Base-by-base conservation (phyloP, 2,329 filamentous ascomycete genomes). In the Rugonectria rugulosa region DNA sequence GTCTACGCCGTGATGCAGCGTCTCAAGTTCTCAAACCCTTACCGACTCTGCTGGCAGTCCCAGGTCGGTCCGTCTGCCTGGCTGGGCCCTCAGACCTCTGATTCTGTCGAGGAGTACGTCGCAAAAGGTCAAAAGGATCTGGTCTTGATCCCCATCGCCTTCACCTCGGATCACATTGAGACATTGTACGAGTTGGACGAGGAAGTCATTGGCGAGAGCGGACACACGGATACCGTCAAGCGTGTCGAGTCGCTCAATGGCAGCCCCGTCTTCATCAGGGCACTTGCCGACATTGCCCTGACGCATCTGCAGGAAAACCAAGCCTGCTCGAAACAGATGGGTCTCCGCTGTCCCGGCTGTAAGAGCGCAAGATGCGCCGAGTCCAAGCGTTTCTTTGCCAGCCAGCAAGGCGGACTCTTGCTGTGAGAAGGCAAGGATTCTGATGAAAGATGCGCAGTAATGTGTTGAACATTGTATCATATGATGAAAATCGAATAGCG, bases 151-250 rank as follows among this genome's bases (percentile, higher is more conserved):
- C 95, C 95, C 0, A 96, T 99, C 62, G 95, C 95, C 6, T 99
- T 99, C 72, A 99, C 95, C 0, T 96, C 91, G n/a, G 95, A 99
- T 69, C 95, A 99, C 72, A 99, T 99, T 64, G 95, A 99, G 77
- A 99, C 95, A 0, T 80, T 99, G 1, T 98, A 89, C 72, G 95
- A 99, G 74, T 79, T 99, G 47, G 95, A 99, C 72, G 82, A 91
- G 67, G 95, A 99, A 75, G 92, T 99, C 32, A 98, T 99, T 69
- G 90, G 91, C 54, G 93, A 96, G 74, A 91, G 85, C 1, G 87
- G 89, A 12, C 85, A 90, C 68, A 77, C 85, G 1, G 92, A 93
- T 26, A 89, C 87, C 0, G 87, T 99, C 60, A 97, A 96, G 80
- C 85, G 95, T 53, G 91, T 89, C 2, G 95, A 98, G 72, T 96